Percentiles rank a stretch among this genome's conserved stretches.
These are phyloP conservation scores for Chlamydomonas sp. DNA, from an alignment of 139 green algal genomes.

Conservation along the genomic window DNA sequence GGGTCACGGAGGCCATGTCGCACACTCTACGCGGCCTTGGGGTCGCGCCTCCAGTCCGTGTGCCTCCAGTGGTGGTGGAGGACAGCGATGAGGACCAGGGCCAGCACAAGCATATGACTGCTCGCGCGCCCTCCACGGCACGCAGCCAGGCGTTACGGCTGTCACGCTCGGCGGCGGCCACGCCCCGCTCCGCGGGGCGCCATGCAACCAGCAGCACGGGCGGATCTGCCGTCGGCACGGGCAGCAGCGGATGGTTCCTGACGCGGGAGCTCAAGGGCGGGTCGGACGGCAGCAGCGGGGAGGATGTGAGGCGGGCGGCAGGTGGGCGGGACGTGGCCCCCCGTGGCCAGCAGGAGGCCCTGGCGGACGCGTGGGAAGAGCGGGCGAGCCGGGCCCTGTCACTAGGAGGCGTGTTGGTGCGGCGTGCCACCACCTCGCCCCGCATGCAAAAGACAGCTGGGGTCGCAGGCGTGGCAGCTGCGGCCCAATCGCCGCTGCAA, in stretches of 20 bases:
- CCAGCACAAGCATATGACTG: no score
- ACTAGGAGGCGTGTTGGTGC: no score
- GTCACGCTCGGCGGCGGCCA: background rate
- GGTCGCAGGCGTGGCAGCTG: no score
- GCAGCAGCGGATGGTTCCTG: background rate
- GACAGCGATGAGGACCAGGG: background rate
- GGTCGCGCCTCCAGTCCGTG: background rate
- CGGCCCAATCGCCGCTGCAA: no score
- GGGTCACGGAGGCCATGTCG: background rate
- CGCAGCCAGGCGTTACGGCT: no score
- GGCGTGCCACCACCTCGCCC: no score
- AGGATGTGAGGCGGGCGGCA: background rate
- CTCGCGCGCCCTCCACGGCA: no score
- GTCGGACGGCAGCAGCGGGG: background rate
- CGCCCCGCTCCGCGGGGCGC: background rate
- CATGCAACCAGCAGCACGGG: background rate
- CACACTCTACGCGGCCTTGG: background rate
- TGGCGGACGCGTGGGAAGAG: no score
- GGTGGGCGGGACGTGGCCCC: background rate
- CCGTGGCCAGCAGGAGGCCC: background rate
- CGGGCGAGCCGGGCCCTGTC: no score
- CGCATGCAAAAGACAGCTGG: no score
- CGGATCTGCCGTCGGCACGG: background rate
- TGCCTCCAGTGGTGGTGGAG: background rate
- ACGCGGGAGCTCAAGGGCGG: background rate